Evolutionary conservation across 2,329 filamentous ascomycete species (phyloP), one percentile per base, ranked within the genome.

Genomic region (Cladosporium cucumerinum): DNA sequence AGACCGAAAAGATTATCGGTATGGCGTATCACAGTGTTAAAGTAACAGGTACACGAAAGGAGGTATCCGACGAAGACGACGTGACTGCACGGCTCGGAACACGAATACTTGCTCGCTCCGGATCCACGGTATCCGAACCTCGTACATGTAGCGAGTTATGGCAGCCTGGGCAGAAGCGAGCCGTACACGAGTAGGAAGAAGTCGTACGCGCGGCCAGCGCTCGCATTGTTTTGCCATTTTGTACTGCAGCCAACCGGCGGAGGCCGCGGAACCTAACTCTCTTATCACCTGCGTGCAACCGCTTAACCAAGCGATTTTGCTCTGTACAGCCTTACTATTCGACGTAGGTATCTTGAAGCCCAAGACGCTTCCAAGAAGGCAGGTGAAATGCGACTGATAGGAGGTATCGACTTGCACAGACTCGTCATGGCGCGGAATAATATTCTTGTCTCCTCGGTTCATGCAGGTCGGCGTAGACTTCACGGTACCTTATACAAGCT

Each of bases 151-250:
- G 39, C 26, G 10, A 32, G 25, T n/a, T 11, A 30, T 32, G 28
- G 51, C 8, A 32, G 18, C n/a, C 51, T 32, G 26, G 26, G 26
- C 51, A 54, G 51, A 28, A 30, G 51, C 25, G 25, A 28, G 26
- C 26, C 21, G n/a, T 32, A 32, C n/a, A 39, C 54, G 28, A 34
- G n/a, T 12, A 39, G 32, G 30, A 57, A 57, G 30, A 26, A 28
- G 16, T 32, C n/a, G 48, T 52, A 61, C 59, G 59, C 59, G 59
- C 59, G 59, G 59, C 59, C 59, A 21, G 48, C 48, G 21, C 36
- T 26, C 21, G 18, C 14, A n/a, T 48, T 48, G 57, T 59, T 32
- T 36, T 36, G 54, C 21, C 54, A 52, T 14, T 34, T 34, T 39
- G 32, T 32, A 36, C n/a, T 57, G 54, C 54, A 57, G 54, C 54